Evolutionary conservation across 352 stramenopile species (phyloP).

Genomic region (Thraustotheca clavata): DNA sequence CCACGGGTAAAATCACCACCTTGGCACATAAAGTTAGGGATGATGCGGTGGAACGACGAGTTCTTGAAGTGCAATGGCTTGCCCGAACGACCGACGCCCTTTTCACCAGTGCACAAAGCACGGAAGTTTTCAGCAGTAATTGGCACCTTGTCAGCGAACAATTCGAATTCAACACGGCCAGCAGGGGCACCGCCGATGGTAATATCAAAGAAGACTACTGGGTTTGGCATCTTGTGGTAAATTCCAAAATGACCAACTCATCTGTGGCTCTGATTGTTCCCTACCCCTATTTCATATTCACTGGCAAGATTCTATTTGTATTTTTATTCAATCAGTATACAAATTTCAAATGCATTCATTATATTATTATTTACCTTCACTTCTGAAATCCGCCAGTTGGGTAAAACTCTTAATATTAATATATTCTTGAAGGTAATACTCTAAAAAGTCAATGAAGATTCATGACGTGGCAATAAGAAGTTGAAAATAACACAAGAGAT

Average conservation of each 20-base stretch:
- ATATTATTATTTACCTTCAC: too few relatives aligned
- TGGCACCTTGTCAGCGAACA: constrained; percentile 81
- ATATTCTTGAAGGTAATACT: too few relatives aligned
- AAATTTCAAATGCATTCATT: not conserved
- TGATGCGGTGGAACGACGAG: constrained; percentile 85
- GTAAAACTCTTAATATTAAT: too few relatives aligned
- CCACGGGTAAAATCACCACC: constrained; percentile 81
- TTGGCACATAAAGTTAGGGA: constrained; percentile 81
- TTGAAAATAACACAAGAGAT: too few relatives aligned
- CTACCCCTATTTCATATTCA: not conserved
- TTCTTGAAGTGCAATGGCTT: constrained; percentile 82
- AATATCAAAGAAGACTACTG: constrained; percentile 97
- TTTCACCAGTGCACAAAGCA: constrained; percentile 46
- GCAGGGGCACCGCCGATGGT: constrained; percentile 85
- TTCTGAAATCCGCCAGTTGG: too few relatives aligned
- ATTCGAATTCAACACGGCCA: constrained; percentile 86
- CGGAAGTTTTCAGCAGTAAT: constrained; percentile 54
- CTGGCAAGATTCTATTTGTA: constrained; percentile 4
- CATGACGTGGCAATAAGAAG: too few relatives aligned
- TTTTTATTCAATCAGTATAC: not conserved
- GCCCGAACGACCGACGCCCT: constrained; percentile 49
- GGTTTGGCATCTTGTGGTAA: constrained; percentile 65
- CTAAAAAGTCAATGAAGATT: too few relatives aligned
- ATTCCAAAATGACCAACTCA: constrained; percentile 15
- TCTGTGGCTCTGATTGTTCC: constrained; percentile 6